Evolutionary conservation across 805 yeast genomes (phyloP).

Genomic region (Spathaspora gorwiae): DNA sequence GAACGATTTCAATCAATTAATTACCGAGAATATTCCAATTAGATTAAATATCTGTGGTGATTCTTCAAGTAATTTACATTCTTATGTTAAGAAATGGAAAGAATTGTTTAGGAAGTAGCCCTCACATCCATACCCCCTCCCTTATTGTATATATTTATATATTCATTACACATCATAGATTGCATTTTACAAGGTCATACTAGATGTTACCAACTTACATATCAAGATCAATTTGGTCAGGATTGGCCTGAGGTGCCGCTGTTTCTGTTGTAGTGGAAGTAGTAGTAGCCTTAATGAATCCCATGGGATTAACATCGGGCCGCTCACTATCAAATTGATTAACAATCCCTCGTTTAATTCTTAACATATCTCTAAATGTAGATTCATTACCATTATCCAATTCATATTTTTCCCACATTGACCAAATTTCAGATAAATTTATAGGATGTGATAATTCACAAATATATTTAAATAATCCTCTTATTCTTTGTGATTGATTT

Average conservation of each 20-base stretch:
- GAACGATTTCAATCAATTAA: constrained; percentile 31
- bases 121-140: neutral
- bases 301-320: constrained; percentile 32
- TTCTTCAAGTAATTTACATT: constrained; percentile 28
- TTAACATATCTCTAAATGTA: constrained; percentile 69
- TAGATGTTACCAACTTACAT: constrained; percentile 16
- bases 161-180: neutral
- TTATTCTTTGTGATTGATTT: constrained; percentile 38
- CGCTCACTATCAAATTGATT: neutral
- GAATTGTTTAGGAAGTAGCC: constrained; percentile 17
- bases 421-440: constrained; percentile 43
- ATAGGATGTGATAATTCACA: constrained; percentile 15
- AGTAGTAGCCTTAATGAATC: constrained; percentile 42
- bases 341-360: constrained; percentile 45
- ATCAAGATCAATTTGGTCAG: constrained; percentile 61
- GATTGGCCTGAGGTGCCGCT: constrained; percentile 41
- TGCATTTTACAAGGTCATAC: neutral
- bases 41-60: constrained; percentile 33
- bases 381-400: constrained; percentile 64
- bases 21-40: constrained; percentile 30
- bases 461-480: constrained; percentile 51
- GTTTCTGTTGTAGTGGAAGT: neutral
- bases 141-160: neutral
- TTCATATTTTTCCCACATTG: constrained; percentile 72
- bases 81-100: constrained; percentile 38